Base-by-base conservation (phyloP, 176 grass and related monocot genomes). In the Triticum dicoccoides region DNA sequence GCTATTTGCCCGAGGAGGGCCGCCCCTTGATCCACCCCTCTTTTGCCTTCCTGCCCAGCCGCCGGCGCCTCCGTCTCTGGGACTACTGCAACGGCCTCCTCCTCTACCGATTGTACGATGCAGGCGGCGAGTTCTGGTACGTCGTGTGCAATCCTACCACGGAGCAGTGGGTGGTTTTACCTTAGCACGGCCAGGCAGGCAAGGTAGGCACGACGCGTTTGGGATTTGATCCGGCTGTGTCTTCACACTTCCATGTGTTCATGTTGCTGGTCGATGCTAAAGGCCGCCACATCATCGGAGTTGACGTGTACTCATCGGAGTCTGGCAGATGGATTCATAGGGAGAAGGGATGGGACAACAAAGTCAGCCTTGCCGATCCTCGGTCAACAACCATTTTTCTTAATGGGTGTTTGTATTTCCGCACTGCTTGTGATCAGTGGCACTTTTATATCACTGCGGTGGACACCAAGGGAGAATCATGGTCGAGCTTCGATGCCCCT, bases 31-130 rank as follows among this genome's bases (percentile, higher is more conserved):
- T 84, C 44, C 0, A 13, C 30, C 61, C 73, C 18, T 44, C 27
- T 20, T 58, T 87, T 3, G 6, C 77, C 10, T 87, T 87, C 85
- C 66, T 81, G 8, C 78, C 85, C 39, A 23, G 42, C 12, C 39
- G 1, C 39, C 38, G 39, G 2, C 70, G n/a, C 38, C 70, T 73
- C 21, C 11, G 7, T 8, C 38, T 73, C 11, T 38, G 41, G 9
- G 39, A 73, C 21, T 45, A 5, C 5, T 45, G 70, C 70, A 24
- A 25, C 21, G 39, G 39, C 39, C 70, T 73, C 39, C 3, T 73
- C 37, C 69, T 72, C 35, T 72, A 20, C 69, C 69, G 37, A 9
- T 72, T 4, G 4, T 47, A 47, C 44, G 44, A 47, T 9, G 9
- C 41, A 6, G 35, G 35, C 37, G 37, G 37, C 2, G 29, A 29